Conservation (phyloP, 1,284 basidiomycete genomes). For the Cronartium quercuum region DNA sequence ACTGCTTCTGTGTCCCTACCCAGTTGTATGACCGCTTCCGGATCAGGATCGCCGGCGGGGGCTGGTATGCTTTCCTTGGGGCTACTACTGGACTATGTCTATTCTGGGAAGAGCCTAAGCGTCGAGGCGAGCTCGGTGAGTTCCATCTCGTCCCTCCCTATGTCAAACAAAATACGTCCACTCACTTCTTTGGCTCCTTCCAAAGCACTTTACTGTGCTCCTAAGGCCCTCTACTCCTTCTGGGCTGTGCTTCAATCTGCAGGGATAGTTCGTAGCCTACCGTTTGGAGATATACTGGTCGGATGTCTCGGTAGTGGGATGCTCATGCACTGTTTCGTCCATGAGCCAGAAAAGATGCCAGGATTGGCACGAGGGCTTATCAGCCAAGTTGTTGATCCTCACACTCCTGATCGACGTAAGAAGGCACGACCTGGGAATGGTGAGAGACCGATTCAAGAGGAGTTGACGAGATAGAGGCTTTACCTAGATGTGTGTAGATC, state of each 20-base stretch:
- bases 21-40: conserved; percentile 21
- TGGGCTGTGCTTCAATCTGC: conserved; percentile 11
- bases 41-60: background rate
- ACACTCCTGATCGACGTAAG: conserved; percentile 1
- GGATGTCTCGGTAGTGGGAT: conserved; percentile 20
- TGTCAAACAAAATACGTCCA: background rate
- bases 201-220: conserved; percentile 34
- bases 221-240: conserved; percentile 31
- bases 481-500: too few relatives aligned
- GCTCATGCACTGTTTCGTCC: conserved; percentile 33
- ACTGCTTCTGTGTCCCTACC: conserved; percentile 31
- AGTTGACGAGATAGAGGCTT: too few relatives aligned
- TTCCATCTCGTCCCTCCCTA: background rate
- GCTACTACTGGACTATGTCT: conserved; percentile 13
- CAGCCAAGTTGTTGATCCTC: conserved; percentile 28
- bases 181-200: background rate
- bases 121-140: conserved; percentile 32
- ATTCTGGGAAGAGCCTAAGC: conserved; percentile 32
- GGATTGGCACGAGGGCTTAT: conserved; percentile 18
- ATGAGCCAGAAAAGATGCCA: conserved; percentile 22
- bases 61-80: conserved; percentile 21
- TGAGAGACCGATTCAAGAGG: too few relatives aligned
- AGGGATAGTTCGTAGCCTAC: background rate
- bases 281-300: conserved; percentile 19
- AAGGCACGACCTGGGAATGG: too few relatives aligned